Base-by-base conservation (phyloP, 805 yeast genomes). In the Komagataella ulmi region DNA sequence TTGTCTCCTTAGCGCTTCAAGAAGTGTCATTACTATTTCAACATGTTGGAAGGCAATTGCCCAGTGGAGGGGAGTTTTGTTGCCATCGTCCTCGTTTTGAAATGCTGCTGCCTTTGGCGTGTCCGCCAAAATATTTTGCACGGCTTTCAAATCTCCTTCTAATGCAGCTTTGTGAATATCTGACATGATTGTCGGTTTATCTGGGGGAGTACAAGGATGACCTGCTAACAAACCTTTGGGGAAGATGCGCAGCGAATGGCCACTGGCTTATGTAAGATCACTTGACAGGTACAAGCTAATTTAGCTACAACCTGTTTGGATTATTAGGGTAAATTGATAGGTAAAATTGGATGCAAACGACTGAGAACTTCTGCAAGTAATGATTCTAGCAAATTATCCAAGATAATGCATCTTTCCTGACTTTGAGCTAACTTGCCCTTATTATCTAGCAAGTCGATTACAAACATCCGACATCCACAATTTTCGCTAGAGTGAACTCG, bases 61-160 rank as follows among this genome's bases (percentile, higher is more conserved):
- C 97, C 97, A 90, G 63, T 88, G 95, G 49, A 89, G 67, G 2
- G 96, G 85, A 2, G 85, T 80, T 56, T 97, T 74, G 1, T 81
- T 83, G 1, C 40, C 40, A 30, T 30, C 40, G 60, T 89, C 97
- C 2, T 72, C 75, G 63, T 90, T 97, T 54, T 64, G 71, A 14
- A 59, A 50, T 2, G 74, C 57, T 0, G 77, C 75, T 12, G 70
- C 60, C 36, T 72, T 68, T 6, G 88, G 83, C 48, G 76, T 64
- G 19, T 73, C 69, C 8, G 67, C 65, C 4, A 87, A 60, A 1
- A 83, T 58, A 2, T 74, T 72, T 54, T 73, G 72, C 10, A 80
- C 87, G 5, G 73, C 68, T 17, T 73, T 64, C 3, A 70, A 59
- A 48, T 85, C 74, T 46, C 81, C 81, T 17, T 81, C 81, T 57